Conservation (phyloP, 352 stramenopile species). For the Globisporangium uncinulatum region DNA sequence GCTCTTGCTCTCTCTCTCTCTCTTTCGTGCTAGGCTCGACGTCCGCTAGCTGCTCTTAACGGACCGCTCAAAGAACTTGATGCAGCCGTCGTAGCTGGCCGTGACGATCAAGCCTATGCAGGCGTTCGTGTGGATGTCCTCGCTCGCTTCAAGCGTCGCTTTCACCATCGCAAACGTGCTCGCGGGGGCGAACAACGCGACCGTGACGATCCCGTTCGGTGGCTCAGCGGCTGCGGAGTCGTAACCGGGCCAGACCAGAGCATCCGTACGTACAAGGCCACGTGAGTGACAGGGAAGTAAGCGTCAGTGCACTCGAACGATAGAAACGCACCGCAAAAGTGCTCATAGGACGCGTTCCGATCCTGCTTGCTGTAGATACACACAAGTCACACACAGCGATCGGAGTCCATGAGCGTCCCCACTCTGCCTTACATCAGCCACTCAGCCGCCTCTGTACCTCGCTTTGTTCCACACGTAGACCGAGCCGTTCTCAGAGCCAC, state of each 20-base stretch:
- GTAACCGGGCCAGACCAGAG: neutral
- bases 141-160: slow-evolving; percentile 51
- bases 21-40: neutral
- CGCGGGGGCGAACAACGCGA: slow-evolving; percentile 71
- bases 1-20: neutral
- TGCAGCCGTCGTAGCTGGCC: slow-evolving; percentile 82
- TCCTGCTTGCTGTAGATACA: slow-evolving; percentile 67
- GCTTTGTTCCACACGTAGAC: slow-evolving; percentile 87
- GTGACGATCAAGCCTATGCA: slow-evolving; percentile 78
- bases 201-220: slow-evolving; percentile 70
- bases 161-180: slow-evolving; percentile 82
- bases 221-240: slow-evolving; percentile 43
- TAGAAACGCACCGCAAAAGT: slow-evolving; percentile 54
- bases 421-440: too few relatives aligned
- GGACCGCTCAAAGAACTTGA: slow-evolving; percentile 71
- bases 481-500: slow-evolving; percentile 77
- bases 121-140: slow-evolving; percentile 57
- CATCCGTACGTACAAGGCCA: neutral
- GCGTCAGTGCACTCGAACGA: too few relatives aligned
- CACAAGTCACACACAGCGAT: neutral
- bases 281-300: neutral
- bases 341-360: slow-evolving; percentile 75
- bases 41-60: slow-evolving; percentile 16
- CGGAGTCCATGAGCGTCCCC: neutral
- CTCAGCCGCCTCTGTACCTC: slow-evolving; percentile 18